Evolutionary conservation across 2,329 filamentous ascomycete species (phyloP).

Genomic region (Colletotrichum sp.): DNA sequence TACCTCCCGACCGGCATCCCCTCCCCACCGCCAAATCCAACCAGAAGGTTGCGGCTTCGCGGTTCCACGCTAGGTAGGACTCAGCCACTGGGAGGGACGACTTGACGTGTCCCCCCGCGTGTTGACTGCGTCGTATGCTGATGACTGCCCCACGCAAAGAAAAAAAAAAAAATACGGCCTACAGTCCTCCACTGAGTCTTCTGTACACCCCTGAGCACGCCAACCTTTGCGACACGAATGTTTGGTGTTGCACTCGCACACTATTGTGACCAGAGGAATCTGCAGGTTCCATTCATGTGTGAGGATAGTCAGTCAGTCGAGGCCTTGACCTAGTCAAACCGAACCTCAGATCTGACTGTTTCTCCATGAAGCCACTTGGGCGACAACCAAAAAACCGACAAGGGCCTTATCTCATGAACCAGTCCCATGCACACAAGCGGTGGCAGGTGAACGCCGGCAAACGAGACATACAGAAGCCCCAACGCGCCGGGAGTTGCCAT

Average conservation of each 20-base stretch:
- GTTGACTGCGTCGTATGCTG: not conserved
- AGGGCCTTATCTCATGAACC: not conserved
- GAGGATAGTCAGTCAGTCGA: not conserved
- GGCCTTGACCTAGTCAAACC: not conserved
- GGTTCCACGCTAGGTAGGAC: conserved; percentile 5
- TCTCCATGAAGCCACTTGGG: not conserved
- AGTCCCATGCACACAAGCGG: not conserved
- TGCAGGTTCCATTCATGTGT: conserved; percentile 1
- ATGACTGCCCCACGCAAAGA: not conserved
- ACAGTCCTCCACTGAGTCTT: not conserved
- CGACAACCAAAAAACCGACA: not conserved
- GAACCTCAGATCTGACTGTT: not conserved
- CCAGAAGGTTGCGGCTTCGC: conserved; percentile 2
- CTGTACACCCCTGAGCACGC: not conserved
- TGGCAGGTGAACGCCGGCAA: not conserved
- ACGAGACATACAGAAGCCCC: not conserved
- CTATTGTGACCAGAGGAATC: not conserved
- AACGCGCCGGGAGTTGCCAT: not conserved
- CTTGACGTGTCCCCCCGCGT: conserved; percentile 1
- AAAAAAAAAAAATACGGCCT: not conserved
- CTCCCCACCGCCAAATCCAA: conserved; percentile 4
- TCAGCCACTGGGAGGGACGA: conserved; percentile 10
- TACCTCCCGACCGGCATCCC: not conserved
- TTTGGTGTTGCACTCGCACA: not conserved
- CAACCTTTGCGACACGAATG: not conserved